Evolutionary conservation across 345 rosid species (phyloP).

Genomic region (Eucalyptus victrix): DNA sequence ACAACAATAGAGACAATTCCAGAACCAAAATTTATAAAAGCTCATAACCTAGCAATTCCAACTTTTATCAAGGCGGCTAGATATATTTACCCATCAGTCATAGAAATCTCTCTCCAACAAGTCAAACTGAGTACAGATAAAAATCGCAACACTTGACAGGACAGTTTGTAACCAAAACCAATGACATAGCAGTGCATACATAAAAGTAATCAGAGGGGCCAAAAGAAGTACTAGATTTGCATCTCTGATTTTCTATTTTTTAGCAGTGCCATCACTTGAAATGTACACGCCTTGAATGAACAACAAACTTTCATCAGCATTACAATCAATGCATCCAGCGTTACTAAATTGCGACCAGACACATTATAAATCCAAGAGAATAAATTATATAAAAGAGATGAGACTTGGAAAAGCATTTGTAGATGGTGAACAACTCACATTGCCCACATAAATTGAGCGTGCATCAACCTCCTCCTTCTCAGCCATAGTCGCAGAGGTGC

Average conservation of each 20-base stretch:
- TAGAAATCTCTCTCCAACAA: not conserved
- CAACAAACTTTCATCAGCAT: not conserved
- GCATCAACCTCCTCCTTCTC: slow-evolving; percentile 99
- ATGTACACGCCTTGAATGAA: not conserved
- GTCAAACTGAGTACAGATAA: not conserved
- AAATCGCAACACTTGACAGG: not conserved
- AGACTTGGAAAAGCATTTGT: not conserved
- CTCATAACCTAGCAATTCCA: not conserved
- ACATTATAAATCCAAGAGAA: not conserved
- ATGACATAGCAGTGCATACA: not conserved
- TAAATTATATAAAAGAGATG: not conserved
- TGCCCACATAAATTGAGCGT: slow-evolving; percentile 94
- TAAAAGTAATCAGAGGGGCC: not conserved
- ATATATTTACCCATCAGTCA: not conserved
- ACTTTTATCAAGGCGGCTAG: not conserved
- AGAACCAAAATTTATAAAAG: not conserved
- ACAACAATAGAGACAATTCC: not conserved
- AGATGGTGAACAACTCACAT: slow-evolving; percentile 46
- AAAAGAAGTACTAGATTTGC: not conserved
- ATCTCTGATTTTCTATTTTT: not conserved
- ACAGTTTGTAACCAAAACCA: not conserved
- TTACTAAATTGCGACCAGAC: not conserved
- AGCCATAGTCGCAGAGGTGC: slow-evolving; percentile 56
- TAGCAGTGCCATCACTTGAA: not conserved
- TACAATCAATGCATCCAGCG: not conserved